Evolutionary conservation across 768 basidiomycete genomes (phyloP), one percentile per base, ranked within the genome.

Genomic region (Leccinellum luteum): DNA sequence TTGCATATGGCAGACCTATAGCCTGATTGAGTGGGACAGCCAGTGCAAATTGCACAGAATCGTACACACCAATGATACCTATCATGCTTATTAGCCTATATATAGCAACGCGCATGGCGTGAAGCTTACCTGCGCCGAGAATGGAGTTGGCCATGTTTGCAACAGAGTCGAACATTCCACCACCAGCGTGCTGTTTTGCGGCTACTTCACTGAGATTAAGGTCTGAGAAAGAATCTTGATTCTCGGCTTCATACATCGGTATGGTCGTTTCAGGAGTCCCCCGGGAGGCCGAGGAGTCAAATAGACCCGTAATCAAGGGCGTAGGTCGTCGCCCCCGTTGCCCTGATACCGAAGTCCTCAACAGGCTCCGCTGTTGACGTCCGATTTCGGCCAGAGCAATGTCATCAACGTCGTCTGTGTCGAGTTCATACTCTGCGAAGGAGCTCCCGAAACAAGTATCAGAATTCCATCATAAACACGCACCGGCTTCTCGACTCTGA

Each of bases 61-160:
- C 17, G 30, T 12, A 61, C 77, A 64, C 72, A 89, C 89, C 89
- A 57, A 90, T 90, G 51, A 90, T 90, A 45, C 88, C 88, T 87
- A 64, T 32, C 38, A 48, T 30, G 8, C 52, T 59, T 15, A 41
- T 56, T 14, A 70, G 65, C 66, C 43, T 55, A 62, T 64, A 64
- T 55, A 62, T 64, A 64, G 34, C 8, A 35, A 55, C 6, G 51
- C 10, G 21, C 25, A 45, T 7, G 14, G 43, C 43, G 54, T 28
- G 49, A 35, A 60, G 51, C 77, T 75, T 73, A 84, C 94, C 94
- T 67, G 95, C 95, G 44, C 95, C 95, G 14, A 98, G 76, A 32
- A 98, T 97, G 2, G 92, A 94, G 69, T 98, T 98, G 21, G 93
- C 90, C 96, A 97, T 97, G 70, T 95, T 91, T 21, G 91, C 89